These are phyloP conservation scores for Puccinia triticina DNA, from an alignment of 1,284 basidiomycete species.

Conservation along the genomic window DNA sequence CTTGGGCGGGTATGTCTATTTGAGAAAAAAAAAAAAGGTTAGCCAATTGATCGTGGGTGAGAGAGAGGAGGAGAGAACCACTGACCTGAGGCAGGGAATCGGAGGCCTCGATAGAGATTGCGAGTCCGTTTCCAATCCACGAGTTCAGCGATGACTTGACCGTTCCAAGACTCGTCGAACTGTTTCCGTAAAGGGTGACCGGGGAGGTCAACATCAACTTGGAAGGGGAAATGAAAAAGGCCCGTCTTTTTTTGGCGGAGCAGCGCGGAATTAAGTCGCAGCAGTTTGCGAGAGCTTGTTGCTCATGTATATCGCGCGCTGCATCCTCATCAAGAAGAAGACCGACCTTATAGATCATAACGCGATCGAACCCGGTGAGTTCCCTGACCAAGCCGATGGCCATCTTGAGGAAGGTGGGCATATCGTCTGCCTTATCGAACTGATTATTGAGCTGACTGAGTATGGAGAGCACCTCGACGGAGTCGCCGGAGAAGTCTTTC, in stretches of 20 bases:
- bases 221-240: too few relatives aligned
- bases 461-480: slow-evolving; percentile 78
- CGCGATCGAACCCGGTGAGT: slow-evolving; percentile 78
- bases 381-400: slow-evolving; percentile 81
- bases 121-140: slow-evolving; percentile 80
- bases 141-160: slow-evolving; percentile 78
- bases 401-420: slow-evolving; percentile 76
- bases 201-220: too few relatives aligned
- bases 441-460: slow-evolving; percentile 85
- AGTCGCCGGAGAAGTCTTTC: slow-evolving; percentile 64
- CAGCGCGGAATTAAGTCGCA: too few relatives aligned
- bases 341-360: slow-evolving; percentile 81
- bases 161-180: slow-evolving; percentile 65
- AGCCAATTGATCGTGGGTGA: background rate
- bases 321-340: too few relatives aligned
- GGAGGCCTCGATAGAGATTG: slow-evolving; percentile 75
- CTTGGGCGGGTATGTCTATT: slow-evolving; percentile 67
- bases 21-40: background rate
- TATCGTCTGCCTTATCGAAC: slow-evolving; percentile 70
- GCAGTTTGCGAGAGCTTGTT: too few relatives aligned
- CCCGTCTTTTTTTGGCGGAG: too few relatives aligned
- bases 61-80: background rate
- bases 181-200: too few relatives aligned
- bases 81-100: slow-evolving; percentile 66
- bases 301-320: too few relatives aligned